Evolutionary conservation across 2,329 filamentous ascomycete genomes (phyloP).

Genomic region (Whalleya microplaca): DNA sequence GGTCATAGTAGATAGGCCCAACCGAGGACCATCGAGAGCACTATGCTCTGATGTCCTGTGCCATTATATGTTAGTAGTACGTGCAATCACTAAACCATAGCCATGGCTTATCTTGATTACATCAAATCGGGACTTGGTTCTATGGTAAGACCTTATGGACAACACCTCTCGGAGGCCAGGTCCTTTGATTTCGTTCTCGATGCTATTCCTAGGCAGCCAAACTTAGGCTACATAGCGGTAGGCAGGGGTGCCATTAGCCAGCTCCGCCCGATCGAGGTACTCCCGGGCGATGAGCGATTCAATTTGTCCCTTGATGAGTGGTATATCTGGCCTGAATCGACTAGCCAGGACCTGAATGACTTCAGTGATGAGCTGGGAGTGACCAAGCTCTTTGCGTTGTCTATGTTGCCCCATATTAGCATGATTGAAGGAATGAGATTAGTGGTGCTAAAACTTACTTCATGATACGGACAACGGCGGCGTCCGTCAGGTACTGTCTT

Average conservation of each 20-base stretch:
- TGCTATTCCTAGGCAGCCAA: not conserved
- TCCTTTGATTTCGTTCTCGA: not conserved
- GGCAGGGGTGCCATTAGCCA: constrained; percentile 66
- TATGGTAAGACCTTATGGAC: not conserved
- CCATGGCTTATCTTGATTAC: no score
- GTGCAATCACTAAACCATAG: no score
- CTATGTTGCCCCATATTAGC: constrained; percentile 47
- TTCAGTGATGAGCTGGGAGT: constrained; percentile 71
- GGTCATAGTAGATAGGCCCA: no score
- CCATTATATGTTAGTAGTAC: no score
- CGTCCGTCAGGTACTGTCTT: constrained; percentile 72
- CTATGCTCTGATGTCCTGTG: no score
- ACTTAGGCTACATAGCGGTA: constrained; percentile 73
- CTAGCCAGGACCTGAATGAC: constrained; percentile 69
- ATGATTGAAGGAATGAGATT: not conserved
- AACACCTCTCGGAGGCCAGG: not conserved
- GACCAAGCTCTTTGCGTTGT: constrained; percentile 72
- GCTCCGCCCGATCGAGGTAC: constrained; percentile 77
- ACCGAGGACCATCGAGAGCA: not conserved
- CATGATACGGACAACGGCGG: constrained; percentile 81
- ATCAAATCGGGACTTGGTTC: no score
- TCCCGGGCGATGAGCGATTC: constrained; percentile 77
- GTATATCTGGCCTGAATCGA: constrained; percentile 76
- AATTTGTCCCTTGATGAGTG: constrained; percentile 80
- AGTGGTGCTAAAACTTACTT: constrained; percentile 63